These are phyloP conservation scores for Penicillium hesseltinei DNA, from an alignment of 2,329 filamentous ascomycete genomes.

Conservation along the genomic window DNA sequence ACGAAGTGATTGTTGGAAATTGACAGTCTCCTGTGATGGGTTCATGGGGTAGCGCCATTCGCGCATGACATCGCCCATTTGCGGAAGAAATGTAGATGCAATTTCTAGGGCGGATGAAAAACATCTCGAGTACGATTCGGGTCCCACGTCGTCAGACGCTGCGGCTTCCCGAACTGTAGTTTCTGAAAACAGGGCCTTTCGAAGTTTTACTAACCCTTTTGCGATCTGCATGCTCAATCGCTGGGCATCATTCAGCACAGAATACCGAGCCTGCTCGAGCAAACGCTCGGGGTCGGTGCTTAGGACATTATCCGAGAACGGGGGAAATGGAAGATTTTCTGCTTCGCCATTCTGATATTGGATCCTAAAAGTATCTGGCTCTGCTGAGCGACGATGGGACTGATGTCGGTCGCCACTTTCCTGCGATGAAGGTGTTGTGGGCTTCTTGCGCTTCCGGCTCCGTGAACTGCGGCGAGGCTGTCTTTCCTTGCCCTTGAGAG, in stretches of 20 bases:
- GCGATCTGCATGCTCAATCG: conserved; percentile 56
- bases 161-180: conserved; percentile 32
- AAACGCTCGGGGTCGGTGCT: conserved; percentile 32
- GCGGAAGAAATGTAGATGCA: conserved; percentile 49
- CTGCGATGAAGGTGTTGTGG: conserved; percentile 43
- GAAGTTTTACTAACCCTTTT: conserved; percentile 53
- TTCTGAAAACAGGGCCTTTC: conserved; percentile 56
- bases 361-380: conserved; percentile 50
- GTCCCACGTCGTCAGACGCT: conserved; percentile 26
- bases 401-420: conserved; percentile 48
- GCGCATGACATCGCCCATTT: conserved; percentile 57
- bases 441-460: conserved; percentile 58
- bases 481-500: conserved; percentile 18
- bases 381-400: conserved; percentile 49
- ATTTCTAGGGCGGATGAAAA: conserved; percentile 46
- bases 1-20: conserved; percentile 56
- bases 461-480: conserved; percentile 30
- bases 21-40: conserved; percentile 52
- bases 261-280: conserved; percentile 44
- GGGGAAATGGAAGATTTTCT: conserved; percentile 55
- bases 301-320: conserved; percentile 25
- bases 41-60: conserved; percentile 61
- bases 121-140: conserved; percentile 35
- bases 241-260: conserved; percentile 53
- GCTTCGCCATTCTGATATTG: conserved; percentile 60